phyloP scores from a whole-genome alignment of 2,329 filamentous ascomycete genomes.

The Grosmannia serpens region DNA sequence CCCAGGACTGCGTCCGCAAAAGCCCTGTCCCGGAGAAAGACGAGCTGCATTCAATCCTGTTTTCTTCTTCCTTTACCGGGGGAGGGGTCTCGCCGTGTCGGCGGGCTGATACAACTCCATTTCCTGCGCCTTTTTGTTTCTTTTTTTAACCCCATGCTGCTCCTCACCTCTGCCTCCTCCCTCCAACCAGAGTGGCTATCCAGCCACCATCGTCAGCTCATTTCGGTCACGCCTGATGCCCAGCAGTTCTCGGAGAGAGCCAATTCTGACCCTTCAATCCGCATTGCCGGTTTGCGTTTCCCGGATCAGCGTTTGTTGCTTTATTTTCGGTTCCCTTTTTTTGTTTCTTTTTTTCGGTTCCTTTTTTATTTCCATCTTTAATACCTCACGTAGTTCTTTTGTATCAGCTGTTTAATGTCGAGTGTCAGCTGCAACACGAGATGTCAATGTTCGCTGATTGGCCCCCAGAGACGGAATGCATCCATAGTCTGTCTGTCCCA shows the following conservation, averaged over 20 bases:
- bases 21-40: too few relatives aligned
- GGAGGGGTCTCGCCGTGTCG: neutral
- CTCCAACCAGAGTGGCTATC: neutral
- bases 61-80: neutral
- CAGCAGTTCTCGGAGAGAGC: neutral
- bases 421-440: neutral
- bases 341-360: neutral
- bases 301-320: neutral
- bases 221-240: neutral
- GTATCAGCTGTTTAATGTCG: neutral
- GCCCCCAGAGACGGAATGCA: neutral
- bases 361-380: neutral
- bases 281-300: neutral
- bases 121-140: neutral
- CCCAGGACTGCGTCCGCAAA: too few relatives aligned
- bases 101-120: neutral
- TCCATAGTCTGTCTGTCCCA: neutral
- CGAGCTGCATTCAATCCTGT: neutral
- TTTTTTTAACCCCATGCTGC: neutral
- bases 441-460: neutral
- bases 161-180: neutral
- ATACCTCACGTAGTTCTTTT: neutral
- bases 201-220: neutral
- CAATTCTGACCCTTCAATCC: neutral
- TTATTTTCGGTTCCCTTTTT: too few relatives aligned